Evolutionary conservation across 345 rosid species (phyloP), one percentile per base, ranked within the genome.

Genomic region (Eucalyptus urophylla): DNA sequence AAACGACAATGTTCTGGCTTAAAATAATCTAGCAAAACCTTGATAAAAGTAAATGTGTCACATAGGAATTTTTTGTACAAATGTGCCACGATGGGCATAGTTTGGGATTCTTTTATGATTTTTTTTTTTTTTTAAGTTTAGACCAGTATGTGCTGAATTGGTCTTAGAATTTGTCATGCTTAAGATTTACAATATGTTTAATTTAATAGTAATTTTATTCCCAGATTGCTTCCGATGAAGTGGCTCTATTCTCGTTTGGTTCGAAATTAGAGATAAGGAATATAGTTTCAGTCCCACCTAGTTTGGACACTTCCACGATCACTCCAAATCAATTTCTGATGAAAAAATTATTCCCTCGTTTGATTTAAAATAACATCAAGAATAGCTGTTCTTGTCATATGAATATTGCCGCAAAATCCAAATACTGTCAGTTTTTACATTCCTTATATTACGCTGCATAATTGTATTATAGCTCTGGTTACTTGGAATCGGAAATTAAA

Each of bases 1-100:
- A 24, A 56, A 2, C 1, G 1, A 56, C 29, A 22, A 9, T 56
- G 6, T 56, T 56, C 0, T 24, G 0, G 6, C 62, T 56, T 1
- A 56, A 56, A 22, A 56, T 24, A 9, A 24, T 56, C 6, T 56
- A 56, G 24, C 6, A 2, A 0, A 56, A 56, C 13, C 62, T 56
- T 56, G 29, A 56, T 22, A 9, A 56, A 56, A 5, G 29, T 56
- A 56, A 56, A 56, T 24, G 62, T 56, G 13, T 56, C 6, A 56
- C 6, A 11, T 56, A 56, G 3, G 6, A 10, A 9, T 10, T 24
- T 56, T 56, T 2, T 4, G 29, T 9, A 24, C 9, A 56, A 56
- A 56, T 56, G 13, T 22, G 29, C 9, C 29, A 5, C 1, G 29
- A 56, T 56, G 2, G 13, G 6, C 1, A 56, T 24, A 22, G 2